Evolutionary conservation across 371 early-diverging fungal species (phyloP), one percentile per base, ranked within the genome.

Genomic region (Syncephalastrum monosporum): DNA sequence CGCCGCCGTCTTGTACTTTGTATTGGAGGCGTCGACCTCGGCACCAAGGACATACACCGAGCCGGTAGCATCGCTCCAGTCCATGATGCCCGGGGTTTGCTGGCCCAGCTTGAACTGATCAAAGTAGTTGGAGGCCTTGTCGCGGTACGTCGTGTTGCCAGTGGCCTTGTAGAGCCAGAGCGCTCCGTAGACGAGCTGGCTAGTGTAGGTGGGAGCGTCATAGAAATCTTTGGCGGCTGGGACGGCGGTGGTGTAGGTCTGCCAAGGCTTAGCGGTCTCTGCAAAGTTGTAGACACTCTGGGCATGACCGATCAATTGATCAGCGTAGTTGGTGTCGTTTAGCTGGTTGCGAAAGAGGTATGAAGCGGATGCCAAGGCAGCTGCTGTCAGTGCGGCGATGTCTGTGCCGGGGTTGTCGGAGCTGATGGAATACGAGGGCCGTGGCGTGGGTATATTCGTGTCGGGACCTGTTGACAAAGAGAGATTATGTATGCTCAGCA

Each of bases 121-220:
- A 53, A 84, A 74, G 27, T 82, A 86, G 23, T 60, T 60, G 25
- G 68, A 63, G 1, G 85, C 85, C 60, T 74, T 79, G 19, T 68
- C 57, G 46, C 73, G 68, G 47, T 84, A 86, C 1, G 55, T 60
- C 6, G 61, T 12, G 47, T 81, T 66, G 41, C 69, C 72, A 3
- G 82, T 84, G 6, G 81, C 72, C 42, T 72, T 74, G 64, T 77
- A 81, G 64, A 87, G 75, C 87, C 87, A 87, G 13, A 84, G 74
- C 1, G 84, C 80, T 15, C 77, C 85, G 73, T 72, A 84, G 2
- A 80, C 81, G 1, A 85, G 65, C 49, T 84, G 83, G 52, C 73
- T 81, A 21, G 65, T 58, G 54, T 67, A 82, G 15, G 57, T 63
- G n/a, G 67, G 72, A 5, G 83, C 78, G 5, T 68, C 58, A 48